Conservation (phyloP, 768 basidiomycete genomes). For the Rhizopogon rudus region DNA sequence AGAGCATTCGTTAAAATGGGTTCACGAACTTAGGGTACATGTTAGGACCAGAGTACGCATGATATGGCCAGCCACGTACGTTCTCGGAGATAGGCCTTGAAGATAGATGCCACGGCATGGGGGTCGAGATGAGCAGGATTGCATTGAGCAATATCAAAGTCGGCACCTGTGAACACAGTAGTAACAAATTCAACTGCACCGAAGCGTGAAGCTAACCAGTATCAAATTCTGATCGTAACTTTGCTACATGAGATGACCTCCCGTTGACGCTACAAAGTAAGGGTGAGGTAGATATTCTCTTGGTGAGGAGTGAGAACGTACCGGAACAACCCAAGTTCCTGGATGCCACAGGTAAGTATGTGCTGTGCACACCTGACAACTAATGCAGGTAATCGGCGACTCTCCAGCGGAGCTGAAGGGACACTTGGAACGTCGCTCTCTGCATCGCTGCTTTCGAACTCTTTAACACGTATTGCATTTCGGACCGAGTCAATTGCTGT, state of each 20-base stretch:
- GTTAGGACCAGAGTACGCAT: not conserved
- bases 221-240: conserved; percentile 78
- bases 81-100: conserved; percentile 91
- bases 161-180: conserved; percentile 54
- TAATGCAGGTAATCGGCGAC: conserved; percentile 61
- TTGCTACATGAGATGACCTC: conserved; percentile 73
- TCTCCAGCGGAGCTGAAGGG: conserved; percentile 34
- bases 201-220: conserved; percentile 40
- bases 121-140: conserved; percentile 88
- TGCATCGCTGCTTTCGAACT: conserved; percentile 1
- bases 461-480: conserved; percentile 2
- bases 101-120: conserved; percentile 88
- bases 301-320: conserved; percentile 28
- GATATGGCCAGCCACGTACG: conserved; percentile 46
- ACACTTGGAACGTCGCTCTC: conserved; percentile 9
- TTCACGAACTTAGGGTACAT: conserved; percentile 69
- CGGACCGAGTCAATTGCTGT: conserved; percentile 41
- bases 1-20: conserved; percentile 74
- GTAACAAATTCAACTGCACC: conserved; percentile 3
- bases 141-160: conserved; percentile 76
- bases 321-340: conserved; percentile 87
- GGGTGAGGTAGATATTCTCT: conserved; percentile 3
- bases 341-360: conserved; percentile 73
- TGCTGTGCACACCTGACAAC: conserved; percentile 83
- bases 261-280: conserved; percentile 63